These are phyloP conservation scores for Pyrrhoderma noxium DNA, from an alignment of 1,284 basidiomycete genomes.

Conservation along the genomic window DNA sequence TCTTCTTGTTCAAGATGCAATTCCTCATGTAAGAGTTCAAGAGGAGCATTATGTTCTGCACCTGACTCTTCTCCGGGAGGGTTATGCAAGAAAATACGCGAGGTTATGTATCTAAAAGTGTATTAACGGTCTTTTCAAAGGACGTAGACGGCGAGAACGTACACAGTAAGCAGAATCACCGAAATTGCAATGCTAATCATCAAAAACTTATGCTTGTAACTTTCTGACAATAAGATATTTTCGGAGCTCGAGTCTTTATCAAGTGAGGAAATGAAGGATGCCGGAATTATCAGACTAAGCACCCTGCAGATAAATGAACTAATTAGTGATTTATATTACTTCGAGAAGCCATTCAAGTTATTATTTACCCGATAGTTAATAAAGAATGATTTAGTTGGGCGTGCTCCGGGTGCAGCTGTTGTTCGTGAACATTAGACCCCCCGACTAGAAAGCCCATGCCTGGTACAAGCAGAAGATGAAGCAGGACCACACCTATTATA, in stretches of 20 bases:
- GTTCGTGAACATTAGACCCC: constrained; percentile 44
- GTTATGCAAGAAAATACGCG: constrained; percentile 58
- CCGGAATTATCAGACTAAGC: constrained; percentile 50
- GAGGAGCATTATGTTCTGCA: constrained; percentile 37
- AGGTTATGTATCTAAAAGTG: constrained; percentile 46
- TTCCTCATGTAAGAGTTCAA: constrained; percentile 37
- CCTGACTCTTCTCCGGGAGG: constrained; percentile 50
- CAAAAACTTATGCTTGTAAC: constrained; percentile 39
- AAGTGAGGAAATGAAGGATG: constrained; percentile 55
- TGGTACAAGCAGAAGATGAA: constrained; percentile 55
- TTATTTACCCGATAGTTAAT: constrained; percentile 49
- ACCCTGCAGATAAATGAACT: constrained; percentile 34
- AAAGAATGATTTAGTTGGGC: constrained; percentile 58
- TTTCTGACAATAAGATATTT: constrained; percentile 31
- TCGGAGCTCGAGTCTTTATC: constrained; percentile 31
- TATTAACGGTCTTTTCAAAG: neutral
- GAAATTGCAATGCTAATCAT: constrained; percentile 57
- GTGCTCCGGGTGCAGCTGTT: constrained; percentile 40
- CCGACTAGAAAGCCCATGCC: constrained; percentile 53
- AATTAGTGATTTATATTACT: neutral
- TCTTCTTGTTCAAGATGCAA: constrained; percentile 33
- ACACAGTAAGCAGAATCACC: constrained; percentile 52
- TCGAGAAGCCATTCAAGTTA: neutral
- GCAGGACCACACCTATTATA: constrained; percentile 44
- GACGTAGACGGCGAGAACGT: constrained; percentile 22